Conservation (phyloP, 1,139 yeast species). For the Geotrichum aggregatum region DNA sequence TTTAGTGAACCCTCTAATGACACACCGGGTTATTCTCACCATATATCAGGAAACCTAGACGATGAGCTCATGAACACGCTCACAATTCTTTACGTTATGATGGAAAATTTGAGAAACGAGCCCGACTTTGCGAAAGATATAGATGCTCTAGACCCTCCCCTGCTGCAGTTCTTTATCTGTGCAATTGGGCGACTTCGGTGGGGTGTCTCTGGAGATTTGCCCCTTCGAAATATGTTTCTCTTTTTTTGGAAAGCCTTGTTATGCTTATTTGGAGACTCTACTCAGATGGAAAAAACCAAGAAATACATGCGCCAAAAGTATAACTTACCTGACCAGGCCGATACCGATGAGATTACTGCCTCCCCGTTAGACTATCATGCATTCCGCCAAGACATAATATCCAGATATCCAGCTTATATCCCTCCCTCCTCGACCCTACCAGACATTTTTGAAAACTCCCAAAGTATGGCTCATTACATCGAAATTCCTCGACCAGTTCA, state of each 20-base stretch:
- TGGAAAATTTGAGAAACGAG: conserved; percentile 38
- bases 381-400: conserved; percentile 66
- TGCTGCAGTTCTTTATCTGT: conserved; percentile 47
- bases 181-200: conserved; percentile 68
- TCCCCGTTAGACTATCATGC: conserved; percentile 79
- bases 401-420: conserved; percentile 68
- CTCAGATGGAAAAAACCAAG: conserved; percentile 47
- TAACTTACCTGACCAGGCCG: conserved; percentile 39
- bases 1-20: conserved; percentile 13
- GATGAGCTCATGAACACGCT: conserved; percentile 43
- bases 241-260: conserved; percentile 58
- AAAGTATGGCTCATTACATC: conserved; percentile 39
- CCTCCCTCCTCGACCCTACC: conserved; percentile 50
- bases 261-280: conserved; percentile 60
- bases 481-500: conserved; percentile 57
- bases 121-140: conserved; percentile 32
- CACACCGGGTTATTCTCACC: conserved; percentile 7
- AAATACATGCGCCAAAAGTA: conserved; percentile 46
- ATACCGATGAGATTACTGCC: conserved; percentile 42
- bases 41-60: conserved; percentile 22
- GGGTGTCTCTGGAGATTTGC: conserved; percentile 36
- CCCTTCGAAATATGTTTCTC: conserved; percentile 47
- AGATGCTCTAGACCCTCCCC: conserved; percentile 34
- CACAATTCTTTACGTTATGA: conserved; percentile 53
- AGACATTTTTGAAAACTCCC: conserved; percentile 47